These are phyloP conservation scores for Coriolopsis trogii DNA, from an alignment of 1,284 basidiomycete genomes.

Conservation along the genomic window DNA sequence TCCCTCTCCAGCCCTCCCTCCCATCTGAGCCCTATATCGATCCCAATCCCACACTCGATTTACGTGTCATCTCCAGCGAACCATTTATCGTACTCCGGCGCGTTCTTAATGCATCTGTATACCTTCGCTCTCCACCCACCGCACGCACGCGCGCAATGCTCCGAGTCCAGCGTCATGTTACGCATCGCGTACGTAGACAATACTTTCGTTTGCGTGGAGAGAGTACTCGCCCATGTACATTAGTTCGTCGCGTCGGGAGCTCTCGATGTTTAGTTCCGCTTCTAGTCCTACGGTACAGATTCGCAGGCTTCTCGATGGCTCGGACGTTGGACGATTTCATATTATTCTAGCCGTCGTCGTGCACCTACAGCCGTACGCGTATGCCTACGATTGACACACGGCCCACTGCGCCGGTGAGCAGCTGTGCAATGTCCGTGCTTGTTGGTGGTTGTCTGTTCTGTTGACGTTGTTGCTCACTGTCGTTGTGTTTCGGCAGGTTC, in stretches of 20 bases:
- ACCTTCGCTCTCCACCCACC: constrained; percentile 1
- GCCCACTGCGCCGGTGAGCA: too few species aligned
- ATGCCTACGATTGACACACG: background rate
- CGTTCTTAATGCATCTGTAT: constrained; percentile 20
- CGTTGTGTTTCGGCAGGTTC: background rate
- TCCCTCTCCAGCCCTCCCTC: background rate
- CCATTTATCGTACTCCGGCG: constrained; percentile 8
- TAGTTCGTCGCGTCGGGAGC: constrained; percentile 23
- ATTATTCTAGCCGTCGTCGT: background rate
- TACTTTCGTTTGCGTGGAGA: constrained; percentile 10
- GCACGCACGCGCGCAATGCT: background rate
- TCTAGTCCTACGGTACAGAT: constrained; percentile 22
- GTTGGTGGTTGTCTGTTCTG: background rate
- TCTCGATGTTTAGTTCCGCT: constrained; percentile 12
- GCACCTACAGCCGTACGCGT: background rate
- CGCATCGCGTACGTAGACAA: constrained; percentile 7
- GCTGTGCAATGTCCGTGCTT: background rate
- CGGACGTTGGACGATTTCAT: too few species aligned
- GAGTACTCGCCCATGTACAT: constrained; percentile 20
- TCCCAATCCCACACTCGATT: background rate
- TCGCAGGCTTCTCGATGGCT: background rate
- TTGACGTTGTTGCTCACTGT: background rate
- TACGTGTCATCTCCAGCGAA: background rate
- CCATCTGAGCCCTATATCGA: background rate
- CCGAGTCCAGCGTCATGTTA: background rate